Evolutionary conservation across 441 rosid genomes (phyloP), one percentile per base, ranked within the genome.

Genomic region (Biscutella laevigata): DNA sequence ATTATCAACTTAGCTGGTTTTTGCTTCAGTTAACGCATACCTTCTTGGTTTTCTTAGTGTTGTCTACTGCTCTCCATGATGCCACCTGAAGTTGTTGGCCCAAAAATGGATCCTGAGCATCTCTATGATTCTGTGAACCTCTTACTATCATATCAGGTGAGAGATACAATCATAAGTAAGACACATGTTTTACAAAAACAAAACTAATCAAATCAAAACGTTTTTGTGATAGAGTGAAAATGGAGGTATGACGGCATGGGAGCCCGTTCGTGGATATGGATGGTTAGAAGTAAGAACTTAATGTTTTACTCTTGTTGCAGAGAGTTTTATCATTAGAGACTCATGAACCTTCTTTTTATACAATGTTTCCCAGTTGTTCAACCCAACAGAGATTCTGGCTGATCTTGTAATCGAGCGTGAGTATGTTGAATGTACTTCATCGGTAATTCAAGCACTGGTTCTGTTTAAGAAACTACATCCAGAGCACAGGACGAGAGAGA

Each of bases 181-280:
- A 37, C n/a, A n/a, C n/a, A n/a, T n/a, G 17, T 22, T 45, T 39
- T 28, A n/a, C 14, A 17, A 4, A 34, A 51, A 2, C 24, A 37
- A 3, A 7, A 4, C 11, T 32, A 35, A 51, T 8, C 13, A 2
- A 13, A 14, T 8, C 36, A 51, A 29, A 13, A 2, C 4, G 10
- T 27, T 12, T 55, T 30, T 59, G 3, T 37, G 62, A 15, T 59
- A 86, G 91, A 86, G 88, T 44, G 55, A 76, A 68, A 81, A 79
- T 59, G 88, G 95, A 17, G 95, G 91, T 26, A 32, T 79, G 53
- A 11, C 85, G 7, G 84, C 85, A 2, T 83, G 95, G 95, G 92
- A 86, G 36, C 92, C 92, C 10, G 79, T 70, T 26, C 73, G 82
- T 66, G 83, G 82, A 50, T 76, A 68, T 16, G 57, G 75, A 4